Evolutionary conservation across 73 alveolate species (phyloP), one percentile per base, ranked within the genome.

Genomic region (Paramecium tetraurelia): DNA sequence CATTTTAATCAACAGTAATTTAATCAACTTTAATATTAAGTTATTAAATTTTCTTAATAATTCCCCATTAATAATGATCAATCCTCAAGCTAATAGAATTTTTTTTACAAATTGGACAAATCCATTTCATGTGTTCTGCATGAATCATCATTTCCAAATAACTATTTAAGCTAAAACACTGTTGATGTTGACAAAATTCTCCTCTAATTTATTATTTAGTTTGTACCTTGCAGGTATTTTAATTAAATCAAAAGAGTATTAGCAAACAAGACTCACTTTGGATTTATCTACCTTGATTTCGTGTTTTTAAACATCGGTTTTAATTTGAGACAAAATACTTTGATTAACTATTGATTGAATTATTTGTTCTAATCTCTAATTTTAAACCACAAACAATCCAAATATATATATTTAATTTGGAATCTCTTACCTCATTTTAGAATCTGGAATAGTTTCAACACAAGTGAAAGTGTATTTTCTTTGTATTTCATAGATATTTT

Each of bases 211-310:
- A 36, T 53, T 12, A 72, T 31, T 11, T 14, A 72, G 18, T 72
- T 40, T n/a, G 31, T 72, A 72, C 86, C 59, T 72, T 31, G 90
- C 90, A 46, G 90, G 90, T 80, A 80, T 80, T 44, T 80, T 18
- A 20, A 80, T 80, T 44, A 80, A 24, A 24, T 80, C 43, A 22
- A 80, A 43, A 18, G 70, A 41, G 20, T 44, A 43, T 24, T 44
- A 44, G 16, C 90, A 80, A 24, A 48, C 48, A 31, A 80, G 57
- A 27, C 63, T 31, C 5, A 80, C 90, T 24, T 80, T 80, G n/a
- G 90, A 40, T 41, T 48, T 80, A 41, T 44, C 75, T 38, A 80
- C 57, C 10, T 33, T 41, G 50, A 80, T 41, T 24, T 80, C 90
- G 16, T 33, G 11, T 24, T 80, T 41, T 36, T 3, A 75, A 35